phyloP scores from a whole-genome alignment of 2,329 filamentous ascomycete species.

The Beauveria bassiana region DNA sequence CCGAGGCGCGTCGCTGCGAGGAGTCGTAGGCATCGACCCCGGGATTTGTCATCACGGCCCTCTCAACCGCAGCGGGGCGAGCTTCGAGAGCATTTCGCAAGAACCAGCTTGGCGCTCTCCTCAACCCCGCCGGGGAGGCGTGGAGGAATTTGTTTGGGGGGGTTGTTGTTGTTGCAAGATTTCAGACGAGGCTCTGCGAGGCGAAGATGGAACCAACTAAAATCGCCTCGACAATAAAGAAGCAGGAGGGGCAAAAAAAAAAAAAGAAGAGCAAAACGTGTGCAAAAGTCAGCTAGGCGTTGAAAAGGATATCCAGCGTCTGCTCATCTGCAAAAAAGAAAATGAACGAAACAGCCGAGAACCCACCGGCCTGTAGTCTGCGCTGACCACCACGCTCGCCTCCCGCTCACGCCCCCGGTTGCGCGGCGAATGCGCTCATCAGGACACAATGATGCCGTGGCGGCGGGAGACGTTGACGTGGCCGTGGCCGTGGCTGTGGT shows the following conservation, averaged over 20 bases:
- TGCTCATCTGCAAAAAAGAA: slow-evolving; percentile 13
- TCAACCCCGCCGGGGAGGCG: slow-evolving; percentile 19
- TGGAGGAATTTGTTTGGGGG: slow-evolving; percentile 16
- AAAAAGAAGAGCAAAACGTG: slow-evolving; percentile 10
- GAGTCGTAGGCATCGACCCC: slow-evolving; percentile 49
- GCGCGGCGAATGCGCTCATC: slow-evolving; percentile 14
- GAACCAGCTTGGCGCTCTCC: slow-evolving; percentile 38
- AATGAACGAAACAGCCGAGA: neutral
- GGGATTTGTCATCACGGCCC: slow-evolving; percentile 28
- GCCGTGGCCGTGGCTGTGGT: too few species aligned
- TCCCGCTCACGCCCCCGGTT: neutral
- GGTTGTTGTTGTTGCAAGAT: slow-evolving; percentile 10
- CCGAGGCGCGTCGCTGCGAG: slow-evolving; percentile 22
- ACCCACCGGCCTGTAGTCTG: slow-evolving; percentile 16
- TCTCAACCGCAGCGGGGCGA: slow-evolving; percentile 10
- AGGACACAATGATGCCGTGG: slow-evolving; percentile 54
- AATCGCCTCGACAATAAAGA: slow-evolving; percentile 22
- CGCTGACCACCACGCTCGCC: neutral
- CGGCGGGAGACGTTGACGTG: slow-evolving; percentile 41
- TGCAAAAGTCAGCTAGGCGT: slow-evolving; percentile 20
- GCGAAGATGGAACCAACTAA: neutral
- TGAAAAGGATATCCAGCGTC: slow-evolving; percentile 12
- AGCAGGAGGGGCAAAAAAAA: slow-evolving; percentile 12
- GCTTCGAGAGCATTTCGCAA: slow-evolving; percentile 23
- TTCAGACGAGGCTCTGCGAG: slow-evolving; percentile 20